Percentiles rank a stretch among this genome's conserved stretches.
phyloP scores from a whole-genome alignment of 345 rosid genomes.

The Populus alba region DNA sequence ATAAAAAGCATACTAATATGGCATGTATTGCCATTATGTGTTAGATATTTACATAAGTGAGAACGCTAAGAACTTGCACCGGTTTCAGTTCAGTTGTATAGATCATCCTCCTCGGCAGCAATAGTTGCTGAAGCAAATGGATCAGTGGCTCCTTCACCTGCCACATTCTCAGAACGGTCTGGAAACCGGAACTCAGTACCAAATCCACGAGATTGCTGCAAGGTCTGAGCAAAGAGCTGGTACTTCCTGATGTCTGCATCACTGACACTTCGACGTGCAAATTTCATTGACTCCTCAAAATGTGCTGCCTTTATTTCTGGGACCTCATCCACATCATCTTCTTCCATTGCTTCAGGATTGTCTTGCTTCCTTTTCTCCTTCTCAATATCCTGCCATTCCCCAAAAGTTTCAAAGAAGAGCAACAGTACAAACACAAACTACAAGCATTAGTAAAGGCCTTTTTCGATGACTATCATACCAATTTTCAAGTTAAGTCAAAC shows the following conservation, averaged over 20 bases:
- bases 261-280: constrained; percentile 32
- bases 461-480: not conserved
- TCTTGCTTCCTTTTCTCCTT: constrained; percentile 27
- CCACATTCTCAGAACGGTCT: constrained; percentile 13
- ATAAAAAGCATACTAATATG: not conserved
- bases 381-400: constrained; percentile 28
- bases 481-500: not conserved
- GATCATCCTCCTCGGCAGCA: constrained; percentile 33
- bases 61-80: not conserved
- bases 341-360: constrained; percentile 41
- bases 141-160: constrained; percentile 15
- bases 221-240: constrained; percentile 32
- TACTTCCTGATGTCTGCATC: constrained; percentile 35
- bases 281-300: constrained; percentile 40
- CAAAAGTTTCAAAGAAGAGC: not conserved
- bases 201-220: constrained; percentile 35
- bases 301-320: constrained; percentile 30
- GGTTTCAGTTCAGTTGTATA: constrained; percentile 19
- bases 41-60: not conserved
- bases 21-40: not conserved
- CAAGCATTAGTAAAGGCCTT: not conserved
- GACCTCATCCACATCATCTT: constrained; percentile 32
- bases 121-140: constrained; percentile 11
- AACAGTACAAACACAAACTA: not conserved
- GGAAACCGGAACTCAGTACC: constrained; percentile 31